These are phyloP conservation scores for Diatrype stigma DNA, from an alignment of 2,329 filamentous ascomycete genomes.

Conservation along the genomic window DNA sequence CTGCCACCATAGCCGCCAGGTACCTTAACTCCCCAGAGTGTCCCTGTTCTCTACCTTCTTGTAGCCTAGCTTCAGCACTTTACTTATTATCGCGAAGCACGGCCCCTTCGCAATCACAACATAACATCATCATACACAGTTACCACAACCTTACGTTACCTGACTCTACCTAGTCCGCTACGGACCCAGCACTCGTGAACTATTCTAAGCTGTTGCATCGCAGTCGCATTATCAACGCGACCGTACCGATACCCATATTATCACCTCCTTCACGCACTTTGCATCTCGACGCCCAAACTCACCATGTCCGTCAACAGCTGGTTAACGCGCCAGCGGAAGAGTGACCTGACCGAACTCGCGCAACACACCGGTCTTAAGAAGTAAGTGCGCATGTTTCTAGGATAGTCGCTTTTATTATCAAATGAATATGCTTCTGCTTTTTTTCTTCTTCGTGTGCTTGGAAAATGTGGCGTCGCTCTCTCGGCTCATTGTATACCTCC, in stretches of 20 bases:
- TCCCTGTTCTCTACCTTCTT: no score
- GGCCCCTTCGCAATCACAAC: neutral
- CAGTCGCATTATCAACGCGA: slow-evolving; percentile 31
- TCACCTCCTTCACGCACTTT: neutral
- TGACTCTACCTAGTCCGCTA: slow-evolving; percentile 11
- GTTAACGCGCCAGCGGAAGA: slow-evolving; percentile 78
- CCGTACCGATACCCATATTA: slow-evolving; percentile 20
- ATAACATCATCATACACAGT: neutral
- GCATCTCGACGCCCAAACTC: neutral
- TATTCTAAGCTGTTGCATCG: slow-evolving; percentile 21
- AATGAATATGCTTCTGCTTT: neutral
- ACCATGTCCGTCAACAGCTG: slow-evolving; percentile 68
- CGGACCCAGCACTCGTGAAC: slow-evolving; percentile 15
- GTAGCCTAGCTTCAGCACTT: no score
- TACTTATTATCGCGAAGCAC: no score
- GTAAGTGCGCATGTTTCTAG: slow-evolving; percentile 48
- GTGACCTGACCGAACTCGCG: slow-evolving; percentile 71
- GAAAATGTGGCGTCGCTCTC: neutral
- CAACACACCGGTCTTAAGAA: slow-evolving; percentile 65
- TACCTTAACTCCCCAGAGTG: neutral
- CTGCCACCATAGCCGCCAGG: neutral
- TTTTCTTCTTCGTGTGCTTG: neutral
- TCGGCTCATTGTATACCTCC: no score
- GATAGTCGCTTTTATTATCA: neutral
- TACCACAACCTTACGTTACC: neutral